Conservation (phyloP, 1,284 basidiomycete genomes). For the Cutaneotrichosporon cyanovorans region DNA sequence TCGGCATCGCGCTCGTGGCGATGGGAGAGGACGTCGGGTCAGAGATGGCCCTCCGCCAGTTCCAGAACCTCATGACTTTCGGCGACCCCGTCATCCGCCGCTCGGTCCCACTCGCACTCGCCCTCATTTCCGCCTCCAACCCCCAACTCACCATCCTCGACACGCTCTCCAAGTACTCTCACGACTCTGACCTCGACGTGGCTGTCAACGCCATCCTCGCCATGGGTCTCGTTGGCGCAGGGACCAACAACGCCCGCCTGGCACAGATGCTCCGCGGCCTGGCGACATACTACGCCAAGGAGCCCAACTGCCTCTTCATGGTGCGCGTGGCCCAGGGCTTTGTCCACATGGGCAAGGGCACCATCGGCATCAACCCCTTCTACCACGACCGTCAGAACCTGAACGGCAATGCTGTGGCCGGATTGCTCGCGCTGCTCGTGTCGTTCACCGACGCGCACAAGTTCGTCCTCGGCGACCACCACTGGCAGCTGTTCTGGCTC, state of each 20-base stretch:
- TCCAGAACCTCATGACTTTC: slow-evolving; percentile 98
- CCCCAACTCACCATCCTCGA: slow-evolving; percentile 93
- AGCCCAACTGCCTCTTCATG: slow-evolving; percentile 94
- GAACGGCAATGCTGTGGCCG: slow-evolving; percentile 83
- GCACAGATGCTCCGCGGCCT: slow-evolving; percentile 96
- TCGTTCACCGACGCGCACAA: slow-evolving; percentile 90
- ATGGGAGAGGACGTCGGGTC: slow-evolving; percentile 99
- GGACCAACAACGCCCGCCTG: slow-evolving; percentile 94
- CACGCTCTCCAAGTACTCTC: slow-evolving; percentile 98
- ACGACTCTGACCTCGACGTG: slow-evolving; percentile 94
- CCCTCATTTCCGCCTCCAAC: slow-evolving; percentile 89
- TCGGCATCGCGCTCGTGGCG: slow-evolving; percentile 88
- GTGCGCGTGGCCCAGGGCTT: slow-evolving; percentile 93
- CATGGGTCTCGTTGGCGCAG: slow-evolving; percentile 97
- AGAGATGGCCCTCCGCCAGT: slow-evolving; percentile 90
- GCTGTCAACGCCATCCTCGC: slow-evolving; percentile 96
- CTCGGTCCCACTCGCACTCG: slow-evolving; percentile 91
- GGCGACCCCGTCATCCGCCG: slow-evolving; percentile 90
- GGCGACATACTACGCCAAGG: slow-evolving; percentile 95
- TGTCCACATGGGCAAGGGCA: slow-evolving; percentile 99
- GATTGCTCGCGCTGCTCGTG: slow-evolving; percentile 75
- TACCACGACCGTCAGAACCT: slow-evolving; percentile 87
- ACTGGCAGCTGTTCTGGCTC: slow-evolving; percentile 98
- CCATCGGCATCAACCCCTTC: slow-evolving; percentile 96
- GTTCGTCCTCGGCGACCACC: slow-evolving; percentile 86